phyloP scores from a whole-genome alignment of 2,329 filamentous ascomycete genomes.

The Clathrospora elynae region DNA sequence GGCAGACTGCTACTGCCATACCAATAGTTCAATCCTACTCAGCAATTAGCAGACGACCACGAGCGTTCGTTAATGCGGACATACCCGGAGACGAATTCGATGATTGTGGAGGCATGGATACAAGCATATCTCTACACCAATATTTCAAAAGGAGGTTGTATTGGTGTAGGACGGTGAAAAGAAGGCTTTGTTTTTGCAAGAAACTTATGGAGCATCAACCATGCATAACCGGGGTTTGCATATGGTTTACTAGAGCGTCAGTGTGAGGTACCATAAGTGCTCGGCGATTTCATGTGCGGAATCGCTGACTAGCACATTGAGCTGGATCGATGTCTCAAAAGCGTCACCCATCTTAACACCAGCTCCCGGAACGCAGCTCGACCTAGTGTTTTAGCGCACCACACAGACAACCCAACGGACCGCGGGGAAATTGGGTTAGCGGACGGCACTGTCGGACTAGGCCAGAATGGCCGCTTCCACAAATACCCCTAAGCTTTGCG shows the following conservation, averaged over 20 bases:
- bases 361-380: constrained; percentile 39
- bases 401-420: constrained; percentile 34
- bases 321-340: constrained; percentile 43
- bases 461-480: constrained; percentile 37
- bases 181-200: constrained; percentile 29
- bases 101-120: constrained; percentile 46
- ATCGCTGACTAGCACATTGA: constrained; percentile 39
- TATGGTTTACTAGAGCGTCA: constrained; percentile 32
- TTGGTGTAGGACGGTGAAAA: constrained; percentile 23
- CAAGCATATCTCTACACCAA: constrained; percentile 41
- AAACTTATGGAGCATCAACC: constrained; percentile 33
- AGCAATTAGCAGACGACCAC: constrained; percentile 17
- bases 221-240: constrained; percentile 42
- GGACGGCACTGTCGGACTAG: constrained; percentile 35
- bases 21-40: constrained; percentile 41
- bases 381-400: constrained; percentile 43
- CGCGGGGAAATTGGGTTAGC: constrained; percentile 44
- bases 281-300: constrained; percentile 33
- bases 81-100: constrained; percentile 43
- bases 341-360: constrained; percentile 38
- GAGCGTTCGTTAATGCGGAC: constrained; percentile 9
- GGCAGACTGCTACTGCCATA: constrained; percentile 41
- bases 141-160: constrained; percentile 29
- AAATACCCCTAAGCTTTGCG: constrained; percentile 30
- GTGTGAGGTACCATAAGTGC: constrained; percentile 35